Evolutionary conservation across 768 basidiomycete genomes (phyloP).

Genomic region (Lactarius psammicola): DNA sequence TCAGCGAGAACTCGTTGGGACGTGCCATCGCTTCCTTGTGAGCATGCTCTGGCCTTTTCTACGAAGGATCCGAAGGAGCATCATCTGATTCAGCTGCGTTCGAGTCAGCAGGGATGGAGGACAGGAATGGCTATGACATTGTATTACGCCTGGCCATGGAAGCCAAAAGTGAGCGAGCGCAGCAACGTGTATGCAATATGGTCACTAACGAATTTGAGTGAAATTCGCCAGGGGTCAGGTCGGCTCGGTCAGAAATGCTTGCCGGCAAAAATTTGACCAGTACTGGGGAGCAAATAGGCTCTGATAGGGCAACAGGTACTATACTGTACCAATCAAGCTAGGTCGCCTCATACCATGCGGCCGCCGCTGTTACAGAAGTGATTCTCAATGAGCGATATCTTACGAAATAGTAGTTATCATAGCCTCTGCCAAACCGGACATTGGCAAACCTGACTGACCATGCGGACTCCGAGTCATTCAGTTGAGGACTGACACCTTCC

Average conservation of each 20-base stretch:
- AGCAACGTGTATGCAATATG: neutral
- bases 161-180: neutral
- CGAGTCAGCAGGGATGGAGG: neutral
- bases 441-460: neutral
- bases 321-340: neutral
- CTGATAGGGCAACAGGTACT: neutral
- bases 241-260: neutral
- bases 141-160: neutral
- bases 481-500: neutral
- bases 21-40: neutral
- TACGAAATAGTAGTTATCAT: neutral
- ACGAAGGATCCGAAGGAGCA: neutral
- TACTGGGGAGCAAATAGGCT: neutral
- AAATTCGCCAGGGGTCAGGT: neutral
- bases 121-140: neutral
- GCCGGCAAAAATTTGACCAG: neutral
- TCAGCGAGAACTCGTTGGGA: too few relatives aligned
- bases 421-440: neutral
- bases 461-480: neutral
- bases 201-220: neutral
- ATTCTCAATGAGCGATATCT: neutral
- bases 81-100: neutral
- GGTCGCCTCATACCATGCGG: neutral
- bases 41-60: neutral
- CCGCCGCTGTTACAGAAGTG: neutral